Base-by-base conservation (phyloP, 2,329 filamentous ascomycete genomes). In the Dothistroma pini region DNA sequence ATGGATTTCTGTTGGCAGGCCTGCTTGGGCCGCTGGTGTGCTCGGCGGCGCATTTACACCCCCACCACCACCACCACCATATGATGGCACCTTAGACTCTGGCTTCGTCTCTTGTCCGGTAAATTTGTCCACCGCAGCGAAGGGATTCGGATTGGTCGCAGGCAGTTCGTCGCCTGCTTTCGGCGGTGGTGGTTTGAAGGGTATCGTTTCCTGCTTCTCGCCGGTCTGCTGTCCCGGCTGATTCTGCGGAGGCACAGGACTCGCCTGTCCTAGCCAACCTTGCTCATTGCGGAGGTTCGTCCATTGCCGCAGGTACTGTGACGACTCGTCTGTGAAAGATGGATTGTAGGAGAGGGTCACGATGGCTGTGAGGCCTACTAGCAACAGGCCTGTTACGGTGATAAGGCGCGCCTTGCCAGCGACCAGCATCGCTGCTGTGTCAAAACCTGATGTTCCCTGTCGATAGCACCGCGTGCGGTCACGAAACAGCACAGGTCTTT, bases 141-240 rank as follows among this genome's bases (percentile, higher is more conserved):
- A 60, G 1, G 58, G 58, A 44, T 60, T 56, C 47, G 58, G 58
- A 16, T 60, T 60, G 53, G 54, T 60, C 12, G 52, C 41, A 32
- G 58, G 58, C 22, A 56, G 32, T 22, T 60, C 48, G 19, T 50
- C 7, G 29, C 56, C 53, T 9, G 44, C 14, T 11, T 50, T 32
- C 19, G 49, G 32, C 29, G 58, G n/a, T 16, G 35, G 9, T 9
- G 52, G 52, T 1, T 56, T 52, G 41, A 31, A 50, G 6, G 57
- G 57, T 25, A 54, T 29, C 4, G 48, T 25, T 9, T 49, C 57
- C 31, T 59, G 57, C 41, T 31, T 55, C 19, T 48, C 35, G 10
- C 22, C 10, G 7, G 38, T 29, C 6, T 21, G 22, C 14, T 55
- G 47, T 31, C 52, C 52, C 10, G 51, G 51, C 31, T 53, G 51